phyloP scores from a whole-genome alignment of 169 alveolate genomes.

The Besnoitia besnoiti region DNA sequence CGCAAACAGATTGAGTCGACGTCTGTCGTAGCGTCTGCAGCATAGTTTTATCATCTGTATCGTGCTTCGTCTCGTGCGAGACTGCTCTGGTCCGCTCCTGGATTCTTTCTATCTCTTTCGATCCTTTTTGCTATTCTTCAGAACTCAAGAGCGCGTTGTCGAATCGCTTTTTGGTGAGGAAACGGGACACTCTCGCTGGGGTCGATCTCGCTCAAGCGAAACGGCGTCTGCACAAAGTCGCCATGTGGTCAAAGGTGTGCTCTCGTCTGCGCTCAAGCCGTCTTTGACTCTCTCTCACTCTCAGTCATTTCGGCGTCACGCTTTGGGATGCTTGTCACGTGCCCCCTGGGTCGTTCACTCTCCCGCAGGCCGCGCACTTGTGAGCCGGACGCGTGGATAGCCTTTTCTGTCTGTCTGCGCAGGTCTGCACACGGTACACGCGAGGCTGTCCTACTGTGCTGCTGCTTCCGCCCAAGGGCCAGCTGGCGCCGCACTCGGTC shows the following conservation, averaged over 20 bases:
- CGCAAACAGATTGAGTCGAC: neutral
- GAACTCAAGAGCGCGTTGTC: neutral
- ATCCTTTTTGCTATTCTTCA: neutral
- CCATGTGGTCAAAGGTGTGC: no score
- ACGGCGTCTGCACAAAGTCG: no score
- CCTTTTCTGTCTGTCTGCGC: neutral
- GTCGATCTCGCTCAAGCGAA: no score
- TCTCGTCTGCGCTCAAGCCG: no score
- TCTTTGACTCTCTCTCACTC: no score
- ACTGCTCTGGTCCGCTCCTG: neutral
- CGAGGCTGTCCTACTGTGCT: conserved; percentile 10
- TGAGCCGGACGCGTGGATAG: neutral
- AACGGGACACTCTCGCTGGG: no score
- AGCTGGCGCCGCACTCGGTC: conserved; percentile 35
- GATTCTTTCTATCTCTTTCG: neutral
- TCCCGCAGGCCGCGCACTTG: no score
- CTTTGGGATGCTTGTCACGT: no score
- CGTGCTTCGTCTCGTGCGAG: no score
- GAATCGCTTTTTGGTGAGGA: neutral
- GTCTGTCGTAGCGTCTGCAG: neutral
- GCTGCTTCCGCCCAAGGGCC: conserved; percentile 22
- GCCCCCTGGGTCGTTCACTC: no score
- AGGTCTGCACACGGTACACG: conserved; percentile 12
- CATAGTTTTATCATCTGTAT: no score
- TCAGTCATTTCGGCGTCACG: no score